A percentile compares a stretch with the other conserved stretches of the same genome.
These are phyloP conservation scores for Neocallimastix lanati DNA, from an alignment of 192 early-diverging fungal genomes.

Conservation along the genomic window DNA sequence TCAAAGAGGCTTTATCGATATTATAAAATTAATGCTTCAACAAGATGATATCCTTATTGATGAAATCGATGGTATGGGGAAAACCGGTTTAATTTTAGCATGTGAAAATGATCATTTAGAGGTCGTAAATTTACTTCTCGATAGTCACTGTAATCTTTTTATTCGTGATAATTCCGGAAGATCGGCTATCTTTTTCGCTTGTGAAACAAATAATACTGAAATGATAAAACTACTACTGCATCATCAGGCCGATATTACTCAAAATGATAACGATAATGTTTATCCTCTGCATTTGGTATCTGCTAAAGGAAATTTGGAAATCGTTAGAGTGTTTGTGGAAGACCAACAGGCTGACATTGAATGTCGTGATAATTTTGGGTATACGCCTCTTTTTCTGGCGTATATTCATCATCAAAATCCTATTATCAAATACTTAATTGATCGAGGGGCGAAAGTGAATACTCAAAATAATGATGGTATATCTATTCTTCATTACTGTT, in stretches of 20 bases:
- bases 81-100: background rate
- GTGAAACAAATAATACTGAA: background rate
- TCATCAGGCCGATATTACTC: background rate
- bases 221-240: background rate
- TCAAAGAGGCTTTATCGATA: background rate
- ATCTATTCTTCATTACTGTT: background rate
- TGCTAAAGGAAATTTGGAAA: background rate
- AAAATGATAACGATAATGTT: background rate
- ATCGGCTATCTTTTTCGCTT: background rate
- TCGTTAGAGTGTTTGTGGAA: background rate
- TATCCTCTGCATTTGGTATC: background rate
- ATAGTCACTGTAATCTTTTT: background rate
- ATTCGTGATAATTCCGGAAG: background rate
- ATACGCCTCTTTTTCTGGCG: background rate
- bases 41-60: background rate
- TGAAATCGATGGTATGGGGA: background rate
- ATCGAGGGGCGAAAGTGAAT: background rate
- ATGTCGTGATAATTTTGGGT: background rate
- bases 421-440: background rate
- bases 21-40: background rate
- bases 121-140: background rate
- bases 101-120: background rate
- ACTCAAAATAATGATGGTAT: background rate
- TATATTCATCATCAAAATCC: background rate
- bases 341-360: background rate